These are phyloP conservation scores for Bonia amplexicaulis DNA, from an alignment of 176 grass and related monocot species.

Conservation along the genomic window DNA sequence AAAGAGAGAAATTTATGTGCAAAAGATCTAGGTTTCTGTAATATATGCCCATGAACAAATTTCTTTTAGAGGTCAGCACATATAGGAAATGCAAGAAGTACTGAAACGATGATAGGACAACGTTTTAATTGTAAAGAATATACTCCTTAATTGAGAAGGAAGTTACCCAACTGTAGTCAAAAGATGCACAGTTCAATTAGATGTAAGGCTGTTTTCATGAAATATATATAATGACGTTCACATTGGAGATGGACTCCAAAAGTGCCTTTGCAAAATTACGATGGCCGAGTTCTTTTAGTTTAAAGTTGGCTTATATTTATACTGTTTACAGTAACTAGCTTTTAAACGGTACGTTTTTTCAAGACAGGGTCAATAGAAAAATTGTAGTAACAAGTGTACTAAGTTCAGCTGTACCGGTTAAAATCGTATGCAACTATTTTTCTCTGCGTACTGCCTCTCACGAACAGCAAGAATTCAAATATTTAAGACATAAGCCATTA, in stretches of 20 bases:
- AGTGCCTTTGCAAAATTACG: not conserved
- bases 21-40: not conserved
- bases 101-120: not conserved
- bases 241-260: not conserved
- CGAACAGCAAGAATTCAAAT: too few species aligned
- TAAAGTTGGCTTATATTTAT: too few species aligned
- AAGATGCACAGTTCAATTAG: conserved; percentile 3
- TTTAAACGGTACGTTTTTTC: too few species aligned
- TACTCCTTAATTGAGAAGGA: not conserved
- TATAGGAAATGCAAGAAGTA: not conserved
- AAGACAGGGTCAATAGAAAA: too few species aligned
- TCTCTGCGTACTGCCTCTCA: too few species aligned
- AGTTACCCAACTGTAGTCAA: not conserved
- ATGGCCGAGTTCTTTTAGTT: too few species aligned
- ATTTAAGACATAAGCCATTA: too few species aligned
- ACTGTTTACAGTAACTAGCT: too few species aligned
- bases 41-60: not conserved
- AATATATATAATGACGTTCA: not conserved
- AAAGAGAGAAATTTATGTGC: not conserved
- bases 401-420: too few species aligned
- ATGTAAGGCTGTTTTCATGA: not conserved
- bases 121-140: not conserved
- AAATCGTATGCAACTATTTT: too few species aligned
- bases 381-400: too few species aligned
- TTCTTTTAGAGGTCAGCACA: not conserved